Evolutionary conservation across 208 protist genomes (phyloP), one percentile per base, ranked within the genome.

Genomic region (Angomonas ambiguus): DNA sequence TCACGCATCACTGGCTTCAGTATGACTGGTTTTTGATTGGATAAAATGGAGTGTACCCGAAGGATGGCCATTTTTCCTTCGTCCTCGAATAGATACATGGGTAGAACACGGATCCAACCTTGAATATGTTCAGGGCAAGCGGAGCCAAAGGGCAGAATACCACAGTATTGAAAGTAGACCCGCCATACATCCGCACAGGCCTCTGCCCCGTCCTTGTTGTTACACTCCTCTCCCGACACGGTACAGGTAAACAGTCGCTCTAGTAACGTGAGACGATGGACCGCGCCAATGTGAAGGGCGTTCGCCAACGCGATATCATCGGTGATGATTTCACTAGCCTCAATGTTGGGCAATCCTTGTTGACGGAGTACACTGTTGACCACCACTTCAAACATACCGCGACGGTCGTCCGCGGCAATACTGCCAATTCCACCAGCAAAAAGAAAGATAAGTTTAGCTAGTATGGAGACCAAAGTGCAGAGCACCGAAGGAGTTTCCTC

Each of bases 331-430:
- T 13, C 24, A 1, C 30, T 22, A 2, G 34, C 27, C 13, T 10
- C 38, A 25, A 18, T 33, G 2, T 18, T 18, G 32, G 38, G 60
- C 60, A 49, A 3, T 13, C 32, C 16, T 2, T 28, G 3, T 22
- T 8, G 42, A 6, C 41, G n/a, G n/a, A 31, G 22, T 4, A 30
- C 6, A 30, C 25, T 4, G 4, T 65, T 51, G n/a, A 65, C 34
- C 24, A 62, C 24, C 25, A 65, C 65, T n/a, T 62, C 25, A 1
- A 61, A 55, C n/a, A 69, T 55, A 22, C 55, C 18, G 13, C 75
- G 69, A 10, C 72, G 73, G 33, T 88, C 82, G 35, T 88, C 82
- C 0, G 82, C 82, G 38, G 69, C 66, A 73, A 88, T 88, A 65
- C 69, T 83, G 61, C 58, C 69, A 61, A 80, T 65, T 10, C 82